Base-by-base conservation (phyloP, 805 yeast species). In the Ogataea zsoltii region DNA sequence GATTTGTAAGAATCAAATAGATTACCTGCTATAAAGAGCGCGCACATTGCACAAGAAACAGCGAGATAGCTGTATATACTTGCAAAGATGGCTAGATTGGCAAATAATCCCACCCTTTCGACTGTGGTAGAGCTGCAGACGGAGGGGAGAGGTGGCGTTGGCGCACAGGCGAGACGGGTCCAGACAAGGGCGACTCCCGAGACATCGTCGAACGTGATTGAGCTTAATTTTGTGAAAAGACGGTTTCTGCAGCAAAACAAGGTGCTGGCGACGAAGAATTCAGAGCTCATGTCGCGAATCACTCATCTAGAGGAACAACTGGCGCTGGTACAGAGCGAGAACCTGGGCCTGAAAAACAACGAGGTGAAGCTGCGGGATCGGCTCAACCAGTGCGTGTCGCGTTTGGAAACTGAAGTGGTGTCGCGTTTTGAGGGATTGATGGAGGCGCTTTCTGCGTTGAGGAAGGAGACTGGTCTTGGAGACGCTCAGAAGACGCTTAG, bases 201-300 rank as follows among this genome's bases (percentile, higher is more conserved):
- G 25, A 32, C 43, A 17, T 16, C 46, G 23, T 42, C 51, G 7
- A 45, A 38, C 38, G 29, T 44, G 25, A 44, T 51, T n/a, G 55
- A 50, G 23, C 32, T 51, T 16, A 44, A 46, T 3, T 44, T 44
- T 29, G 48, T 59, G 15, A 57, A 58, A 40, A 45, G 54, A 29
- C 56, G 63, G 37, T 73, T 68, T 42, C 39, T 60, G 5, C 59
- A 58, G n/a, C 83, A 79, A 55, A 85, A 85, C 61, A 71, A 70
- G 42, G 73, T 76, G n/a, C 62, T 85, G 21, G 88, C 88, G 1
- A 77, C 72, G 49, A 76, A 74, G 40, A 83, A 81, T 58, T 74
- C 84, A 2, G 59, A 70, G 17, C 65, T 83, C 58, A 68, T 75
- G 71, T 59, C 72, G 31, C 77, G 71, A 51, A 67, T 84, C 19